Evolutionary conservation across 768 basidiomycete species (phyloP).

Genomic region (Boletus coccyginus): DNA sequence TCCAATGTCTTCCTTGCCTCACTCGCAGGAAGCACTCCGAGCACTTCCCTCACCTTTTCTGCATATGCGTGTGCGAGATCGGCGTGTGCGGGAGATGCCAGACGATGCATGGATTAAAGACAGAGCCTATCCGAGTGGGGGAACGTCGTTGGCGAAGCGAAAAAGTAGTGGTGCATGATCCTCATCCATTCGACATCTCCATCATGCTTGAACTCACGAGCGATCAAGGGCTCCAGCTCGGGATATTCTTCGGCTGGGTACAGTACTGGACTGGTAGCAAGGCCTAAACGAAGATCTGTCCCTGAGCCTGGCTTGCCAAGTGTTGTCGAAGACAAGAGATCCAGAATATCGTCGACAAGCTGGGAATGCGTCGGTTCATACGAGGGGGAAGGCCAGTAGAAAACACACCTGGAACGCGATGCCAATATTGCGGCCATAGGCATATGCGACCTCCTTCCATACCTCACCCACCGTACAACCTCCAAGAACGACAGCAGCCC

Average conservation of each 20-base stretch:
- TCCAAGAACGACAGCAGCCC: conserved; percentile 80
- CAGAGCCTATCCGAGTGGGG: conserved; percentile 49
- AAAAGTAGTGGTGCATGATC: background rate
- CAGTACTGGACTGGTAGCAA: conserved; percentile 83
- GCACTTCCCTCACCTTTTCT: conserved; percentile 67
- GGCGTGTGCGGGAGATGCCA: conserved; percentile 72
- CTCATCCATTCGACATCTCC: conserved; percentile 82
- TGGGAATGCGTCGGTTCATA: conserved; percentile 29
- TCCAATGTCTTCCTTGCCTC: conserved; percentile 78
- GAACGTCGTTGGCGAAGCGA: background rate
- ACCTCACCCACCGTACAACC: conserved; percentile 74
- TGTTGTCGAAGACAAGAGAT: conserved; percentile 76
- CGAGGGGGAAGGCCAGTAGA: too few relatives aligned
- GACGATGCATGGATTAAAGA: conserved; percentile 58
- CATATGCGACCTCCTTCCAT: conserved; percentile 89
- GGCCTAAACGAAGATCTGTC: conserved; percentile 77
- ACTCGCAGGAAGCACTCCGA: conserved; percentile 73
- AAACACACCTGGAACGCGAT: conserved; percentile 87
- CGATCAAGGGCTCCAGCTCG: conserved; percentile 72
- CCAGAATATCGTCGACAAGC: conserved; percentile 95
- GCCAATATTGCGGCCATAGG: conserved; percentile 85
- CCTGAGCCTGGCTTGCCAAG: conserved; percentile 87
- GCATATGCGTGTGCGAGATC: conserved; percentile 75
- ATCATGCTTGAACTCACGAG: conserved; percentile 67
- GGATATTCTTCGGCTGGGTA: conserved; percentile 87